Evolutionary conservation across 2,329 filamentous ascomycete genomes (phyloP), one percentile per base, ranked within the genome.

Genomic region (Neofusicoccum kwambonambiense): DNA sequence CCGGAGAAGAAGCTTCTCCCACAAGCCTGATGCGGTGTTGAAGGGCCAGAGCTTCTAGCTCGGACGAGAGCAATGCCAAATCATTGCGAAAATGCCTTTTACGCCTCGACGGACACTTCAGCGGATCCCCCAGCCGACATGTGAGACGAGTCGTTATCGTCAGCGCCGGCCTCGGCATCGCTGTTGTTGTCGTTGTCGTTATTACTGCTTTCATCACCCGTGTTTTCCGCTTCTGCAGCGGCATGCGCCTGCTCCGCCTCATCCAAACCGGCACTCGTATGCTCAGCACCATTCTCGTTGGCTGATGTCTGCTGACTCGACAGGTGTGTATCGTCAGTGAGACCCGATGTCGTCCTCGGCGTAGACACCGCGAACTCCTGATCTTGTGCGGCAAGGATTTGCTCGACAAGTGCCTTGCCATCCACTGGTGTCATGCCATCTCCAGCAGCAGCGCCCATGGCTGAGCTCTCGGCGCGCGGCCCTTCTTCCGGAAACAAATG

Each of bases 361-460:
- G 42, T 49, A 11, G 56, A 35, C 3, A 27, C 27, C n/a, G 31
- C 42, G 4, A 60, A 12, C 2, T 60, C 56, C 42, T 47, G 56
- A 11, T 60, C 42, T n/a, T 60, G 56, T 9, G 42, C 19, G 2
- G 27, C 42, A 1, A 60, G 31, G 8, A 60, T 60, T 11, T 45
- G 42, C 42, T 60, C 56, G 1, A 60, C 56, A 13, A 60, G 31
- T 5, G 56, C 56, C 31, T 60, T 60, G 31, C 41, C 42, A 3
- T 60, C 56, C 41, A n/a, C 31, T 9, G 56, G 31, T 2, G 50
- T 37, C n/a, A 39, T 19, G 8, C 50, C 56, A 49, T 60, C 56
- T 9, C 56, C 56, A 19, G 56, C 27, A 19, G 61, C 61, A n/a
- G 61, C 61, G n/a, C 61, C 61, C 61, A 63, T 63, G 5, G 61